Evolutionary conservation across 768 basidiomycete species (phyloP), one percentile per base, ranked within the genome.

Genomic region (Lentinula detonsa): DNA sequence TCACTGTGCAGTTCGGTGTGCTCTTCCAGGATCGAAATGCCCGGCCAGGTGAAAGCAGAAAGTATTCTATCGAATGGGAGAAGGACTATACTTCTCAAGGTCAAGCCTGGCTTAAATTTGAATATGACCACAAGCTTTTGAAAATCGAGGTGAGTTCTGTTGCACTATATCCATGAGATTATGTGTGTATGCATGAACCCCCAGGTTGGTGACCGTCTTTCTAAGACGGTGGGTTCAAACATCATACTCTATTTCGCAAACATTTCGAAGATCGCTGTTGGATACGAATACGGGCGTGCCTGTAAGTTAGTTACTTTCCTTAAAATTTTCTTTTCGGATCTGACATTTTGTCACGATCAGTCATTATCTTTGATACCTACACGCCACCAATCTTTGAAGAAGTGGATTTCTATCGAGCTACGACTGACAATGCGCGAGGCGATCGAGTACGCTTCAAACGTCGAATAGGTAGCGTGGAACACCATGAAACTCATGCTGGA

Each of bases 1-100:
- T 82, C 59, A 74, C 75, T 8, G 74, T 92, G 45, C 90, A 92
- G 70, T 85, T 91, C 63, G 90, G 91, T 23, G 64, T 81, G 35
- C 82, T 81, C 68, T 84, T 81, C 65, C 75, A 78, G 18, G 59
- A 62, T 5, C 58, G 65, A 73, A 39, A 65, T 59, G 64, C 61
- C 18, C 62, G 42, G 67, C 69, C 57, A 57, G 69, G 66, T 2
- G 66, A 63, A 7, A 72, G 67, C 7, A 71, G 71, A 48, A 65
- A 66, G 16, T 93, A 88, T 69, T 91, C 89, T 0, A 73, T 85
- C 4, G 91, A 93, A 71, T 90, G 85, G 81, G 82, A 88, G 59
- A 72, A 77, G 43, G 74, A 82, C 45, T 85, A 82, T 62, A 69
- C 72, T 43, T 62, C 66, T 7, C 63, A 76, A 10, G 78, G 82